Base-by-base conservation (phyloP, 306 rosid species). In the Quercus dentata region DNA sequence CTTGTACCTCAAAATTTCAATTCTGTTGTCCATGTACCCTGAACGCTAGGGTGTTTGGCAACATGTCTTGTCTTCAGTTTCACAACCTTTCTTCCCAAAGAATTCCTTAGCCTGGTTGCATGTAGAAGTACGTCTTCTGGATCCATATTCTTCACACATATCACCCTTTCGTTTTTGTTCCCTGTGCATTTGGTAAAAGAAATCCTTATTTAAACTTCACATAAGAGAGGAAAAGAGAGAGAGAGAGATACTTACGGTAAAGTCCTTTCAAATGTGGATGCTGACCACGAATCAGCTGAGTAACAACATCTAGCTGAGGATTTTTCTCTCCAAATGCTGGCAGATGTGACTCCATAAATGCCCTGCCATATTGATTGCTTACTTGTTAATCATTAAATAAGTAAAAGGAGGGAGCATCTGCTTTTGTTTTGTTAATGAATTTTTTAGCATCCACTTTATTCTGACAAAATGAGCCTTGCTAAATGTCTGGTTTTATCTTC, bases 1-100 rank as follows among this genome's bases (percentile, higher is more conserved):
- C 69, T 23, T 19, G 70, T 41, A 23, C 79, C 74, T 87, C 83
- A 92, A 79, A 83, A 91, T 77, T 84, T 81, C 77, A 86, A 71
- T 25, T 79, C 89, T 21, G 97, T 94, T 55, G 93, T 89, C 98
- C 97, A 94, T 77, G 97, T 92, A 71, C 98, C 97, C 87, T 92
- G 98, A 79, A 91, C 97, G 28, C 94, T 94, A 12, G 97, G 97
- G 73, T 85, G 92, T 79, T 90, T 90, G 68, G 95, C 86, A 49
- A 92, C 87, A 72, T 91, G 99, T 71, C 99, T 85, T 51, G 99
- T 92, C 89, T 78, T 92, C 88, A 92, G 83, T 82, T 94, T 94
- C 77, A 94, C 69, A 33, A 94, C 98, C 88, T 94, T 94, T 84
- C 99, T 87, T 74, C 99, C 99, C 78, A 94, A 55, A 21, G 95